Evolutionary conservation across 257 asterid genomes (phyloP).

Genomic region (Fraxinus excelsior): DNA sequence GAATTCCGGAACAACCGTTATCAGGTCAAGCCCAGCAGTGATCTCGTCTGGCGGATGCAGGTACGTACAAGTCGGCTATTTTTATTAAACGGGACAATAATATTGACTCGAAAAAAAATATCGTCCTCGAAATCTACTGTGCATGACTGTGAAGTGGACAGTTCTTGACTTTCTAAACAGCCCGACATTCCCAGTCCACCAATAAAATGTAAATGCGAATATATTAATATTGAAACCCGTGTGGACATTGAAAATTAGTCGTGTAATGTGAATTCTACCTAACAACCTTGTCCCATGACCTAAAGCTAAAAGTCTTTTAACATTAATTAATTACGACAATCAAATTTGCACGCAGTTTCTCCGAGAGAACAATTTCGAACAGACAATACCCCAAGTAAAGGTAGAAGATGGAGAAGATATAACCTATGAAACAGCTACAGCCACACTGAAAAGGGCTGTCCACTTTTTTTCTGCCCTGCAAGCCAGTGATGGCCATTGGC

Average conservation of each 20-base stretch:
- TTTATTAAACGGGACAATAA: no score
- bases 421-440: conserved; percentile 16
- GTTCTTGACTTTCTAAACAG: background rate
- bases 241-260: background rate
- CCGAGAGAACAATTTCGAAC: conserved; percentile 28
- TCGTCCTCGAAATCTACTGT: no score
- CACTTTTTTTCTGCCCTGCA: conserved; percentile 53
- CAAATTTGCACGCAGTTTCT: conserved; percentile 18
- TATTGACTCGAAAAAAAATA: no score
- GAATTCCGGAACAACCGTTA: conserved; percentile 19
- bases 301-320: background rate
- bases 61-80: background rate
- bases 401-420: conserved; percentile 24
- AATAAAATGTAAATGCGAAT: background rate
- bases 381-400: conserved; percentile 27
- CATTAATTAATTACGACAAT: background rate
- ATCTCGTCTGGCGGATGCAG: conserved; percentile 28
- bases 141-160: background rate
- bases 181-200: background rate
- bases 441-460: conserved; percentile 38
- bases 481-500: conserved; percentile 60
- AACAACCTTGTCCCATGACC: background rate
- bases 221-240: background rate
- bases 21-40: conserved; percentile 26
- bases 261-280: background rate